These are phyloP conservation scores for Suillus occidentalis DNA, from an alignment of 768 basidiomycete genomes.

Conservation along the genomic window DNA sequence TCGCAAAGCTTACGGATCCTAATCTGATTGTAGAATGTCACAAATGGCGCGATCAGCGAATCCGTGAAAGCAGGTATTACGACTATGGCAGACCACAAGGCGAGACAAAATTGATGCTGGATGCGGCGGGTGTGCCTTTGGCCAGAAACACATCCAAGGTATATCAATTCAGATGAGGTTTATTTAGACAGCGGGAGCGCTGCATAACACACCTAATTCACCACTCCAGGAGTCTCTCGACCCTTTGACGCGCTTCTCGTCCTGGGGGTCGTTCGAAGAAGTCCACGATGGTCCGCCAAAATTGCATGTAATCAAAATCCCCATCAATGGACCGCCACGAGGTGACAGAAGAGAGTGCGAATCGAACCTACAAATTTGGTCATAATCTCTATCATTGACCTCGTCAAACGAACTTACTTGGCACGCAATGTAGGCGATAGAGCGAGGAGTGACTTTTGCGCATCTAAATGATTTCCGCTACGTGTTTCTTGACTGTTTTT, in stretches of 20 bases:
- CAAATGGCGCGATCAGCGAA: constrained; percentile 54
- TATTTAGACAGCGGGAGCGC: no score
- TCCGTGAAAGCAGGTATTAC: constrained; percentile 52
- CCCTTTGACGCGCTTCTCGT: neutral
- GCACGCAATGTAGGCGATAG: constrained; percentile 21
- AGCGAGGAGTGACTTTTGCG: constrained; percentile 14
- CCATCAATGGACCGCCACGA: constrained; percentile 15
- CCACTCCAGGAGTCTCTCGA: neutral
- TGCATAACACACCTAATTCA: neutral
- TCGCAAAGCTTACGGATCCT: neutral
- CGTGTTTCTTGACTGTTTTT: neutral
- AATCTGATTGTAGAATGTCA: constrained; percentile 48
- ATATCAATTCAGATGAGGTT: neutral
- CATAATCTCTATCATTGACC: neutral
- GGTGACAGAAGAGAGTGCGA: constrained; percentile 14
- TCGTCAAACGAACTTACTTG: constrained; percentile 14
- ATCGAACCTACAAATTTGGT: constrained; percentile 7
- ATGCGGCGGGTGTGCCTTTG: constrained; percentile 75
- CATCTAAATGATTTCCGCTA: constrained; percentile 11
- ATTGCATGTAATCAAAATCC: constrained; percentile 18
- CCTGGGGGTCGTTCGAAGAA: constrained; percentile 24
- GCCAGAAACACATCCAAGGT: constrained; percentile 41
- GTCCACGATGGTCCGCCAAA: constrained; percentile 27
- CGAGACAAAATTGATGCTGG: constrained; percentile 73
- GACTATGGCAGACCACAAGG: constrained; percentile 54